Base-by-base conservation (phyloP, 2,329 filamentous ascomycete species). In the Zarea fungicola region DNA sequence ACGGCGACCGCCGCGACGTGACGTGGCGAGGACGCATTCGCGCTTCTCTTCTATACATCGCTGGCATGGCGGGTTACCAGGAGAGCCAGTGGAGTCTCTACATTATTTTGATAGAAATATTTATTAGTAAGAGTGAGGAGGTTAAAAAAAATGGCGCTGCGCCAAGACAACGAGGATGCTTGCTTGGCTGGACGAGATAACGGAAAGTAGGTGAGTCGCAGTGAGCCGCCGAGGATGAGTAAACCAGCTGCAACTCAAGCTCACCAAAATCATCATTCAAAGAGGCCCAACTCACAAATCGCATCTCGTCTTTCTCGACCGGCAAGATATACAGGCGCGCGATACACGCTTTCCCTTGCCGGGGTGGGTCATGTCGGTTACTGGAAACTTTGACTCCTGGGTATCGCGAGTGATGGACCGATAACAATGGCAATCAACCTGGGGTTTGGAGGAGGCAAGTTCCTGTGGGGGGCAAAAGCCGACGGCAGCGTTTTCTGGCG, bases 11-110 rank as follows among this genome's bases (percentile, higher is more conserved):
- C 68, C 67, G 14, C 69, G 61, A 25, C 61, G 60, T 10, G 68
- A 71, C 5, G 65, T 68, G n/a, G 66, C 67, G 25, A 71, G 58
- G 13, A 70, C 59, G 43, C 69, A 71, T 50, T 70, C 62, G 32
- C 64, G 61, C 42, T 62, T 54, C 40, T 69, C 63, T 39, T 69
- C 62, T 37, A 65, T 55, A 45, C 69, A 71, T 44, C 66, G 59
- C 16, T 65, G 62, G 50, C 69, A 71, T 2, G 67, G 69, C 5
- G 64, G 64, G 11, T 56, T 53, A 11, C 63, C 64, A 16, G 67
- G 63, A n/a, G 58, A 58, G 21, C 65, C 67, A 28, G 59, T 65
- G 2, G 59, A 57, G 43, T 65, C 63, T 22, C 63, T 66, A 39
- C 48, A 51, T 13, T 14, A 29, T 22, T 43, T 47, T 32, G 13